phyloP scores from a whole-genome alignment of 805 yeast genomes.

The Geotrichum ghanense region DNA sequence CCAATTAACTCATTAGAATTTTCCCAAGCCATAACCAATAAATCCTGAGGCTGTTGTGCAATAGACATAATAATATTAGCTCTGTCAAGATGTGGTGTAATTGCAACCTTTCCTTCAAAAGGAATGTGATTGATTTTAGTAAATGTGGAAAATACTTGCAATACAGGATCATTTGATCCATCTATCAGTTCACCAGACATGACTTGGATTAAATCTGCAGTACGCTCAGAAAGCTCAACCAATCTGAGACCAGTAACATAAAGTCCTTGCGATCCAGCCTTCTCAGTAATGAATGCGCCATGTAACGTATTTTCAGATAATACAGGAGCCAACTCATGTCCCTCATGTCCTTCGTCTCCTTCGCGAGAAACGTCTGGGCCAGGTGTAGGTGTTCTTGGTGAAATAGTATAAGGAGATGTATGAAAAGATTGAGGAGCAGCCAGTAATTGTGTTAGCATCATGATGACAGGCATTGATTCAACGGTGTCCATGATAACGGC shows the following conservation, averaged over 20 bases:
- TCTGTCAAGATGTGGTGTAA: not conserved
- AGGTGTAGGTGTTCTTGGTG: not conserved
- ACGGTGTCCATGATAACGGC: slow-evolving; percentile 20
- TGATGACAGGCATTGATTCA: slow-evolving; percentile 22
- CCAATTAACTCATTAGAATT: slow-evolving; percentile 3
- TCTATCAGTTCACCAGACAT: slow-evolving; percentile 29
- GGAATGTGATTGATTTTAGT: slow-evolving; percentile 4
- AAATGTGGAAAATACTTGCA: slow-evolving; percentile 11
- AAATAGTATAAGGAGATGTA: slow-evolving; percentile 13
- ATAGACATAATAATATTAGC: not conserved
- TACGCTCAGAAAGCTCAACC: slow-evolving; percentile 51
- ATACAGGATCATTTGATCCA: slow-evolving; percentile 9
- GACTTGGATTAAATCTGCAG: slow-evolving; percentile 59
- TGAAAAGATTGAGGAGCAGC: slow-evolving; percentile 7
- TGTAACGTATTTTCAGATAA: slow-evolving; percentile 5
- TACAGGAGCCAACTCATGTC: not conserved
- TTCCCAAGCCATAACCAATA: slow-evolving; percentile 5
- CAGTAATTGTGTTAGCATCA: slow-evolving; percentile 21
- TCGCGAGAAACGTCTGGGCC: not conserved
- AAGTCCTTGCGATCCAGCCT: slow-evolving; percentile 4
- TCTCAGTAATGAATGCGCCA: slow-evolving; percentile 1
- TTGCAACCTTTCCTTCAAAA: not conserved
- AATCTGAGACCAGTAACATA: slow-evolving; percentile 42
- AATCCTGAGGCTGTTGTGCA: not conserved
- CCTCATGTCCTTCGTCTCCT: not conserved